Percentiles rank a stretch among this genome's conserved stretches.
phyloP scores from a whole-genome alignment of 805 yeast genomes.

The Candida awuae region DNA sequence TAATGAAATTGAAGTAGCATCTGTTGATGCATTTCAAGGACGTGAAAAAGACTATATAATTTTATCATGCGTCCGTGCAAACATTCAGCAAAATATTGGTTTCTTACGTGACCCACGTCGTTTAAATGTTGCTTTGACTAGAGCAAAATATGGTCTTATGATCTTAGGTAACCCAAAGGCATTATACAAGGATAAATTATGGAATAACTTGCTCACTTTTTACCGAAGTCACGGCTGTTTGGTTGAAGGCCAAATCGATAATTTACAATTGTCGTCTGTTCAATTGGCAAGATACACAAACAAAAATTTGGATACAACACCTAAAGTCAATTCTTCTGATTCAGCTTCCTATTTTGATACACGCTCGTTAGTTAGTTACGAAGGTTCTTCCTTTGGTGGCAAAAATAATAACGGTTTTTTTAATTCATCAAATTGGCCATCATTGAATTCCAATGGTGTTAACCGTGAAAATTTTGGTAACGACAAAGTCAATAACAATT shows the following conservation, averaged over 20 bases:
- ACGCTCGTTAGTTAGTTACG: slow-evolving; percentile 33
- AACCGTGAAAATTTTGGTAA: slow-evolving; percentile 3
- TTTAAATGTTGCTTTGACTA: slow-evolving; percentile 79
- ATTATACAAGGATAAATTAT: slow-evolving; percentile 57
- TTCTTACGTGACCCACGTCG: slow-evolving; percentile 81
- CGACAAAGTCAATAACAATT: slow-evolving; percentile 2
- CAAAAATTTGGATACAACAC: slow-evolving; percentile 5
- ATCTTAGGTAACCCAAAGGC: slow-evolving; percentile 81
- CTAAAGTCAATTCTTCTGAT: slow-evolving; percentile 8
- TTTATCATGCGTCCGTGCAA: slow-evolving; percentile 54
- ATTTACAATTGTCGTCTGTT: slow-evolving; percentile 63
- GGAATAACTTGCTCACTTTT: slow-evolving; percentile 73
- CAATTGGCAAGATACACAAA: slow-evolving; percentile 30
- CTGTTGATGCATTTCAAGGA: slow-evolving; percentile 61
- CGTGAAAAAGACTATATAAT: slow-evolving; percentile 47
- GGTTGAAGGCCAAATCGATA: slow-evolving; percentile 84
- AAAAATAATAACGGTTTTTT: slow-evolving; percentile 7
- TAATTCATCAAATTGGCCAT: slow-evolving; percentile 18
- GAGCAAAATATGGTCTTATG: slow-evolving; percentile 77
- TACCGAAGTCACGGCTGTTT: slow-evolving; percentile 79
- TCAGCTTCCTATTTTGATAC: slow-evolving; percentile 29
- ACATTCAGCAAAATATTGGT: slow-evolving; percentile 66
- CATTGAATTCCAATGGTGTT: slow-evolving; percentile 9
- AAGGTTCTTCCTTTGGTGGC: slow-evolving; percentile 16
- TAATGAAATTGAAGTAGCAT: slow-evolving; percentile 73